Conservation (phyloP, 371 early-diverging fungal species). For the Neoconidiobolus thromboides region DNA sequence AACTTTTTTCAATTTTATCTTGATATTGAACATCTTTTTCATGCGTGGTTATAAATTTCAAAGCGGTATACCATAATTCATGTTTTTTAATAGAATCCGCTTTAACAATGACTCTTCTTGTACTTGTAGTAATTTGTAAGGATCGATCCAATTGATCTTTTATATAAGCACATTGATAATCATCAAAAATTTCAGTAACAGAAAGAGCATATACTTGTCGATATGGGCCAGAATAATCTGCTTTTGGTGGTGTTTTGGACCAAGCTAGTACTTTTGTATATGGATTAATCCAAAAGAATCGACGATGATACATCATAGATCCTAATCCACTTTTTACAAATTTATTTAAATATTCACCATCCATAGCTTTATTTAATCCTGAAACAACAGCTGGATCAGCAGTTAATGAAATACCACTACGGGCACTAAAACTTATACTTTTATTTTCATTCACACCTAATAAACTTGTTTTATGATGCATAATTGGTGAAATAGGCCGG, state of each 20-base stretch:
- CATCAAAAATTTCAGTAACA: not conserved
- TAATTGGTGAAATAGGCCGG: too few species aligned
- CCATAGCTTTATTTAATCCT: not conserved
- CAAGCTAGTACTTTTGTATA: conserved; percentile 1
- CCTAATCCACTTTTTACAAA: not conserved
- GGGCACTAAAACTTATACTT: too few species aligned
- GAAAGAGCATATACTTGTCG: not conserved
- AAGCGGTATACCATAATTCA: conserved; percentile 1
- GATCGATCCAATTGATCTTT: not conserved
- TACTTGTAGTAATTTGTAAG: not conserved
- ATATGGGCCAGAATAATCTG: too few species aligned
- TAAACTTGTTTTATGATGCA: too few species aligned
- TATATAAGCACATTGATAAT: not conserved
- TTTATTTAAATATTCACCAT: conserved; percentile 1
- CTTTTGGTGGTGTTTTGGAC: not conserved
- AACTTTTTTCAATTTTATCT: too few species aligned
- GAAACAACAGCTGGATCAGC: not conserved
- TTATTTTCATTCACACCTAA: too few species aligned
- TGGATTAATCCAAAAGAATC: conserved; percentile 4
- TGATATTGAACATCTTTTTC: too few species aligned
- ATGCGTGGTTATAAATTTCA: not conserved
- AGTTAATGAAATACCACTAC: not conserved
- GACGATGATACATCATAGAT: not conserved
- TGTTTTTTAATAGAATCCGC: not conserved
- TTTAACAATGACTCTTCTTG: not conserved